Evolutionary conservation across 2,329 filamentous ascomycete genomes (phyloP).

Genomic region (Talaromyces sp.): DNA sequence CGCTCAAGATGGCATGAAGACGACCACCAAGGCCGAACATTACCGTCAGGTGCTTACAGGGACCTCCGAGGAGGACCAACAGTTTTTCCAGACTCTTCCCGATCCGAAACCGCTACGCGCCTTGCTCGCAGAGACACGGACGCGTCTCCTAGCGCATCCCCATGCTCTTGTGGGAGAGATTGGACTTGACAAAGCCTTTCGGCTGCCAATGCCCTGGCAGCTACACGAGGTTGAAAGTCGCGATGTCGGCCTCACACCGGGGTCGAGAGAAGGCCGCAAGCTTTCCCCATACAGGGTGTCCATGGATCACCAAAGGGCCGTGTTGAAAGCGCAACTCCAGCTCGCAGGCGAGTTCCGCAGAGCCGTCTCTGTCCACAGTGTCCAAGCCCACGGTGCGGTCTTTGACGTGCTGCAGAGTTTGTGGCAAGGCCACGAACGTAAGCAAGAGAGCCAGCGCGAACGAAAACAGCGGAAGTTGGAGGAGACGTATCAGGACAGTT

Average conservation of each 20-base stretch:
- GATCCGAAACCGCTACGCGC: constrained; percentile 50
- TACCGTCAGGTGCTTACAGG: constrained; percentile 49
- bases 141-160: constrained; percentile 48
- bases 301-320: constrained; percentile 53
- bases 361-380: constrained; percentile 59
- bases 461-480: constrained; percentile 27
- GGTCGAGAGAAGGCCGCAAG: constrained; percentile 55
- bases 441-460: constrained; percentile 38
- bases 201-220: constrained; percentile 53
- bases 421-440: constrained; percentile 51
- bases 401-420: constrained; percentile 53
- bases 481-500: constrained; percentile 7
- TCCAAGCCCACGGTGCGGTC: constrained; percentile 58
- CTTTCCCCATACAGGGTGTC: constrained; percentile 56
- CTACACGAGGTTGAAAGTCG: constrained; percentile 25
- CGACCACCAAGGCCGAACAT: constrained; percentile 40
- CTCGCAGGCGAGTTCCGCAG: constrained; percentile 56
- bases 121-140: constrained; percentile 48
- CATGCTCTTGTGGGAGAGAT: constrained; percentile 58
- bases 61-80: constrained; percentile 37
- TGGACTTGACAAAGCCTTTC: constrained; percentile 58
- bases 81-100: constrained; percentile 50
- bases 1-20: constrained; percentile 5
- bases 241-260: constrained; percentile 48
- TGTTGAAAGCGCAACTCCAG: constrained; percentile 55